Percentiles rank a stretch among this genome's conserved stretches.
These are phyloP conservation scores for Ophiocordyceps camponoti-saundersi DNA, from an alignment of 2,329 filamentous ascomycete genomes.

Conservation along the genomic window DNA sequence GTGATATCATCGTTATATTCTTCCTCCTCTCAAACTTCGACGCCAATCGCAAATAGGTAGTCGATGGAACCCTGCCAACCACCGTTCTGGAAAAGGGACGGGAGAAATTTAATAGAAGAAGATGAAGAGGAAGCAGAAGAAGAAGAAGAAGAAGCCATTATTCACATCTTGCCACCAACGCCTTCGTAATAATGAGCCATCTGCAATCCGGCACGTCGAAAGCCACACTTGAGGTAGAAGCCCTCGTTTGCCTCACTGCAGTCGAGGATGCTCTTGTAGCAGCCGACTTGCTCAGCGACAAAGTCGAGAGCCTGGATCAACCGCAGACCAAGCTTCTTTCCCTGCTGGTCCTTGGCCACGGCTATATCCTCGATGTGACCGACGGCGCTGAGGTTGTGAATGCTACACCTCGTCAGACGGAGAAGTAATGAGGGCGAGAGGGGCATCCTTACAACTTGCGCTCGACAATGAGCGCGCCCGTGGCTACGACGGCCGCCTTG, in stretches of 20 bases:
- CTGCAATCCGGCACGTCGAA: conserved; percentile 77
- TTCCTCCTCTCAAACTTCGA: neutral
- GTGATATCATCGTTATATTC: neutral
- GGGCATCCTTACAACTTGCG: conserved; percentile 62
- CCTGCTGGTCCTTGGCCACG: conserved; percentile 86
- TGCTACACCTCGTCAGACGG: conserved; percentile 26
- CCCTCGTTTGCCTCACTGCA: conserved; percentile 93
- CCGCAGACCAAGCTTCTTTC: conserved; percentile 84
- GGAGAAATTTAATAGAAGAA: no score
- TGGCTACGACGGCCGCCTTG: conserved; percentile 60
- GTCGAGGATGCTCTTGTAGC: conserved; percentile 94
- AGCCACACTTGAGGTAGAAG: conserved; percentile 97
- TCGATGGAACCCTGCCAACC: neutral
- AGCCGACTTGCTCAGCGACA: conserved; percentile 75
- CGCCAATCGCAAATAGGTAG: neutral
- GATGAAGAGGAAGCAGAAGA: neutral
- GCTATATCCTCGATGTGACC: conserved; percentile 98
- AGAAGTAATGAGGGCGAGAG: neutral
- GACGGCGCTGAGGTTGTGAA: conserved; percentile 65
- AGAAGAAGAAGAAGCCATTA: neutral
- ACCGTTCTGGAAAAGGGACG: neutral
- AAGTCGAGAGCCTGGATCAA: conserved; percentile 89
- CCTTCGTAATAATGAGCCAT: conserved; percentile 90
- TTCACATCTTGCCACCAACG: conserved; percentile 24
- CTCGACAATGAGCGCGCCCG: conserved; percentile 80